A percentile compares a stretch with the other conserved stretches of the same genome.
These are phyloP conservation scores for Fraxinus sp. DNA, from an alignment of 305 asterid species.

Conservation along the genomic window DNA sequence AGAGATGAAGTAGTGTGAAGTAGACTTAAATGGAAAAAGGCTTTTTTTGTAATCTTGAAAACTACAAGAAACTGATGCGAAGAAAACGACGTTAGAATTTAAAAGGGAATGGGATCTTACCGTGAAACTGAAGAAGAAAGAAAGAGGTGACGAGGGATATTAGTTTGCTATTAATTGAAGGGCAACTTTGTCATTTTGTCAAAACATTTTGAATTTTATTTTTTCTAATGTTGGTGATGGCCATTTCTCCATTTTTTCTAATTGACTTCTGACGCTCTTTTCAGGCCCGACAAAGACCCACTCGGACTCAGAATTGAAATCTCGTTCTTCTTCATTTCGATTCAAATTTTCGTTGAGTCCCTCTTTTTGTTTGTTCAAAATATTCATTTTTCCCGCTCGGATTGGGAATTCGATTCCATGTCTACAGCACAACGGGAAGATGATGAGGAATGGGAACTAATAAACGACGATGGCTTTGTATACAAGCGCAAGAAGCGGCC, in stretches of 20 bases:
- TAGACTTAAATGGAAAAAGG: no score
- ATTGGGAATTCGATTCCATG: slow-evolving; percentile 28
- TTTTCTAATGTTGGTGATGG: background rate
- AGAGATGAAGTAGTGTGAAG: no score
- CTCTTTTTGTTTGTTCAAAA: background rate
- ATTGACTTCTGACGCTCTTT: background rate
- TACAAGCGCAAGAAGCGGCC: slow-evolving; percentile 65
- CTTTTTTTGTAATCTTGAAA: background rate
- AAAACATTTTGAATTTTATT: background rate
- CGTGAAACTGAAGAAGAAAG: background rate
- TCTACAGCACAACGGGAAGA: slow-evolving; percentile 36
- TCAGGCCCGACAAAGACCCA: background rate
- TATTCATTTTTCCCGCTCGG: slow-evolving; percentile 19
- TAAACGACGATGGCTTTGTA: slow-evolving; percentile 74
- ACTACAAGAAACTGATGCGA: background rate
- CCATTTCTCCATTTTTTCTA: background rate
- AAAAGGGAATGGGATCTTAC: background rate
- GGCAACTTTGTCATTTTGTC: background rate
- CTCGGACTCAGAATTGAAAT: background rate
- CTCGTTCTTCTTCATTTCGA: slow-evolving; percentile 15
- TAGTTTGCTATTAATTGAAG: background rate
- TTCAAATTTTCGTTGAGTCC: slow-evolving; percentile 22
- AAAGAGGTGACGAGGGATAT: background rate
- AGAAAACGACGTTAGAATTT: background rate
- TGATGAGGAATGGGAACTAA: slow-evolving; percentile 69